These are phyloP conservation scores for Ochetophila trinervis DNA, from an alignment of 306 rosid species.

Conservation along the genomic window DNA sequence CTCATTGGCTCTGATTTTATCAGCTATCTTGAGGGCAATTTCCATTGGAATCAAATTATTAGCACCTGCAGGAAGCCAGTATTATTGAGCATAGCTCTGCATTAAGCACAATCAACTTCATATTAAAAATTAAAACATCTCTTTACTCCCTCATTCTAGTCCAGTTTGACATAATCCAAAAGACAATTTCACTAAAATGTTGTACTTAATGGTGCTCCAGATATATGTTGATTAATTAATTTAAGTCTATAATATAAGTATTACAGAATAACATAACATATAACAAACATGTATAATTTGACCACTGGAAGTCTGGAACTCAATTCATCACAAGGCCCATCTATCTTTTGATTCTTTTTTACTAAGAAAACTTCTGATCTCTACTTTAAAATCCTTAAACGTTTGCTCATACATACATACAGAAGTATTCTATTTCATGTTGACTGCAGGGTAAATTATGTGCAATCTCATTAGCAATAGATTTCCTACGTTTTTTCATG, in stretches of 20 bases:
- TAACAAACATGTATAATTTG: too few species aligned
- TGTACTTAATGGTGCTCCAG: too few species aligned
- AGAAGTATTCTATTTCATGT: not conserved
- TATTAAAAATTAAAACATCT: slow-evolving; percentile 7
- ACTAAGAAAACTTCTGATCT: not conserved
- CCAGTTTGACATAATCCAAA: too few species aligned
- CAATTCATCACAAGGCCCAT: too few species aligned
- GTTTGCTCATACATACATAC: too few species aligned
- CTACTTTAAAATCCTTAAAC: too few species aligned
- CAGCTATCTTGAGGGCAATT: slow-evolving; percentile 90
- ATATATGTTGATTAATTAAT: too few species aligned
- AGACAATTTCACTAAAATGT: too few species aligned
- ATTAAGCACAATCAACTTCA: slow-evolving; percentile 7
- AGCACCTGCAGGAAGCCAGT: slow-evolving; percentile 61
- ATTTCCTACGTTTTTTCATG: slow-evolving; percentile 2
- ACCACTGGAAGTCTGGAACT: too few species aligned
- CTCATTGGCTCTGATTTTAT: slow-evolving; percentile 82
- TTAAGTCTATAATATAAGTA: too few species aligned
- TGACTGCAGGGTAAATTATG: not conserved
- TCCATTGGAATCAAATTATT: slow-evolving; percentile 97
- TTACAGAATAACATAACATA: too few species aligned
- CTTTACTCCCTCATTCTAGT: not conserved
- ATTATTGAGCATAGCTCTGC: slow-evolving; percentile 14
- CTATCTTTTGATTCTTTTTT: not conserved
- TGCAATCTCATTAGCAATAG: not conserved